Evolutionary conservation across 2,329 filamentous ascomycete species (phyloP).

Genomic region (Tolypocladium paradoxum): DNA sequence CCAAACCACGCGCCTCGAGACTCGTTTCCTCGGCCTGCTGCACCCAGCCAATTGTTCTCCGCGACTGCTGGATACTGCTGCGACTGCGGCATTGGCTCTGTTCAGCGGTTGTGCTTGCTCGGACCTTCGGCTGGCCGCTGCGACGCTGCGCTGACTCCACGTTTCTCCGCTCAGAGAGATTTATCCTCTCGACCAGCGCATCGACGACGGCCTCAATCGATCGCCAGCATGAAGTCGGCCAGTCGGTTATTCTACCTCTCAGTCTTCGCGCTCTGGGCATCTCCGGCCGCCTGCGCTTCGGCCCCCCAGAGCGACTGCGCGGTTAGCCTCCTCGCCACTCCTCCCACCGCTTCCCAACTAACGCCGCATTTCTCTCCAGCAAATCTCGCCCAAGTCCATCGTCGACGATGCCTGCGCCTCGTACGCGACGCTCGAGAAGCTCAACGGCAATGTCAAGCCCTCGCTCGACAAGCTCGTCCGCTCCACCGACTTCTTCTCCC

Average conservation of each 20-base stretch:
- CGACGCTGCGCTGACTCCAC: not conserved
- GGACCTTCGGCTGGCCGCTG: not conserved
- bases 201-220: not conserved
- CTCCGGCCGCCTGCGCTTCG: constrained; percentile 32
- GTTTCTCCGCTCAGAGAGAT: constrained; percentile 1
- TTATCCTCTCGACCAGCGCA: not conserved
- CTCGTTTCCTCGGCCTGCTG: not conserved
- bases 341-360: not conserved
- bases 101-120: not conserved
- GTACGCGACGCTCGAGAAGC: constrained; percentile 75
- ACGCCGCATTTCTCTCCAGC: constrained; percentile 10
- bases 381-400: constrained; percentile 83
- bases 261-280: constrained; percentile 44
- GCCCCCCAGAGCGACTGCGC: constrained; percentile 36
- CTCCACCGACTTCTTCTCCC: constrained; percentile 93
- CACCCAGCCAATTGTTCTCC: not conserved
- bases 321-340: constrained; percentile 29
- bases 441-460: constrained; percentile 70
- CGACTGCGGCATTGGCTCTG: not conserved
- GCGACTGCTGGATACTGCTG: not conserved
- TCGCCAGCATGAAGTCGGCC: constrained; percentile 37
- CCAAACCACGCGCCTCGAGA: not conserved
- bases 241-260: constrained; percentile 44
- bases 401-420: constrained; percentile 92
- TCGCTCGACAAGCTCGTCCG: constrained; percentile 70